Evolutionary conservation across 2,329 filamentous ascomycete genomes (phyloP), one percentile per base, ranked within the genome.

Genomic region (Alternaria sp.): DNA sequence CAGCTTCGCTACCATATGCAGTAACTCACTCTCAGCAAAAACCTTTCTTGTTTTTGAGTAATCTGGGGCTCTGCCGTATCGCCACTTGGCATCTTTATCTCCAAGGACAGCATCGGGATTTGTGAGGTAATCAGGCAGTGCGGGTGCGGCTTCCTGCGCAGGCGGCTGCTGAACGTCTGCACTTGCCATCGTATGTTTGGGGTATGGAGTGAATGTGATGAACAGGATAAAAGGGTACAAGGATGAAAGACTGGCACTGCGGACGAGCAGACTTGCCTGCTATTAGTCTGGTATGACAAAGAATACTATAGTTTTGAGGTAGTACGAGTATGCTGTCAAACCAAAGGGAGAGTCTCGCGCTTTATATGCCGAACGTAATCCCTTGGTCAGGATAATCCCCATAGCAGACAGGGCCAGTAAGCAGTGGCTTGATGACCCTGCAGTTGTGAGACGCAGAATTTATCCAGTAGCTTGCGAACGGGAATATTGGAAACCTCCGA

Each of bases 1-100:
- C 16, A 43, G n/a, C 18, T 4, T 41, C 27, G 11, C 22, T 50
- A 20, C 30, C 14, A 2, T 27, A 36, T 11, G 2, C 7, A 12
- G 27, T 14, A 20, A 57, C 84, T 77, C 75, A 90, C 88, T 87
- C 69, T 88, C 81, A 64, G 81, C 79, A 73, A 83, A 90, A 44
- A 87, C 82, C 59, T 84, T 83, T 38, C 89, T 81, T 2, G 88
- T 90, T 71, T 88, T 89, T 38, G 82, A 83, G 74, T 91, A 91
- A 71, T 90, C 87, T 1, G 89, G 89, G 41, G 86, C 82, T 55
- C 78, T 77, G 10, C 86, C 86, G 75, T 89, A 86, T 46, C 88
- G 81, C 88, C 88, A 90, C 56, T 82, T 80, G 11, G 84, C 85
- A 11, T 83, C 75, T 49, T 73, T 68, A 64, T 88, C 86, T 53